Conservation (phyloP, 345 rosid genomes). For the Turritis glabra region DNA sequence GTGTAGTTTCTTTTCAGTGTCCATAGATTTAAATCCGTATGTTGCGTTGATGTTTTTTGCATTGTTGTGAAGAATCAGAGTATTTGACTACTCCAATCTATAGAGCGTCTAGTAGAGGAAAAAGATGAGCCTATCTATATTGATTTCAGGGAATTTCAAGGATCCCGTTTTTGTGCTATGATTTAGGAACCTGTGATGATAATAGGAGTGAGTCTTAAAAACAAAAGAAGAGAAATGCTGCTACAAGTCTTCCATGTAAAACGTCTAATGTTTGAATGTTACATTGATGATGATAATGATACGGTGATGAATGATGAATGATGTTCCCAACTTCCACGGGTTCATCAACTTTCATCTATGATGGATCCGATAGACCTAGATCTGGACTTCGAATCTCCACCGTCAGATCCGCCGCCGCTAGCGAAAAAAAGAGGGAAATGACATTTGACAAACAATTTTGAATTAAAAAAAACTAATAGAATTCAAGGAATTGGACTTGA, state of each 20-base stretch:
- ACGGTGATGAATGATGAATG: not conserved
- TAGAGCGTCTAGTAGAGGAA: constrained; percentile 18
- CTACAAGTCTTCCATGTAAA: not conserved
- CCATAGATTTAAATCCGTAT: constrained; percentile 25
- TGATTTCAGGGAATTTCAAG: not conserved
- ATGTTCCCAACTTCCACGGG: not conserved
- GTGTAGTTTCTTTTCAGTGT: constrained; percentile 12
- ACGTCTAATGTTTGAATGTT: not conserved
- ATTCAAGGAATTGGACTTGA: not conserved
- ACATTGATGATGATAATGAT: not conserved
- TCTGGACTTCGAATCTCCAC: constrained; percentile 22
- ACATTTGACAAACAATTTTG: not conserved
- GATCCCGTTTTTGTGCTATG: not conserved
- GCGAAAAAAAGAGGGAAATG: constrained; percentile 15
- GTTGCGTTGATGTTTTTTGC: constrained; percentile 1
- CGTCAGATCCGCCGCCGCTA: constrained; percentile 30
- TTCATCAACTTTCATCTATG: not conserved
- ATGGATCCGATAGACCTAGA: not conserved
- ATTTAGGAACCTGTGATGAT: not conserved
- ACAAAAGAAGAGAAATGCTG: not conserved
- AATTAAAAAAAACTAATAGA: not conserved
- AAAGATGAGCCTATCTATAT: constrained; percentile 2
- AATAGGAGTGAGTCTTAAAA: not conserved
- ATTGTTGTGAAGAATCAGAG: constrained; percentile 34
- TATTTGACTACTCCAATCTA: constrained; percentile 19